Evolutionary conservation across 495 filamentous ascomycete species (phyloP), one percentile per base, ranked within the genome.

Genomic region (Xylaria sp.): DNA sequence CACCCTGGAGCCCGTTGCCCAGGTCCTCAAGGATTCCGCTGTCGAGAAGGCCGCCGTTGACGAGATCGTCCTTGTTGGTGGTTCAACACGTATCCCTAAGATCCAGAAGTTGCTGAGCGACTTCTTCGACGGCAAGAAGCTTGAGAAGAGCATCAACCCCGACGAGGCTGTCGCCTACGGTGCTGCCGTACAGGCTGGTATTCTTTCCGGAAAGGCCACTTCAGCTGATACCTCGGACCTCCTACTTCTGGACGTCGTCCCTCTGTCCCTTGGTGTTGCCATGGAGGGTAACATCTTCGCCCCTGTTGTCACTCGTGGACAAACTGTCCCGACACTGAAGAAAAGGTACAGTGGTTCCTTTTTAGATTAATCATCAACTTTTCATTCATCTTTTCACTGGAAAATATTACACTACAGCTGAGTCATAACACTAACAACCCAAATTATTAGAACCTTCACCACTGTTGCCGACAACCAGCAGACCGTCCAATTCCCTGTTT

Each of bases 281-380:
- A 99, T 98, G 97, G 96, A 98, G 87, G 96, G 96, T 77, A 98
- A 98, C 87, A 98, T 99, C 84, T 98, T 99, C 80, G 96, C 97
- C 66, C 92, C 96, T 43, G 97, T 99, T 73, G 96, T 99, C 71
- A 83, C 89, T 59, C 95, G 97, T 81, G 96, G 95, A 55, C 88
- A 93, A 78, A 97, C 95, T 17, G 94, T 97, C 62, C 96, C 96
- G 21, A 93, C 91, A 43, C 88, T 99, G 76, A 97, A 97, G 88
- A 99, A 99, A 88, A 79, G 88, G 70, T 26, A 3, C 2, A 37
- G 8, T 3, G 4, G 3, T 37, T 37, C 35, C 35, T 37, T 37
- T 37, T 37, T 37, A 37, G 35, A 8, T 4, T 8, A n/a, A n/a
- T n/a, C n/a, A n/a, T n/a, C n/a, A n/a, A n/a, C n/a, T n/a, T n/a